Base-by-base conservation (phyloP, 2,329 filamentous ascomycete genomes). In the Periglandula ipomoeae region DNA sequence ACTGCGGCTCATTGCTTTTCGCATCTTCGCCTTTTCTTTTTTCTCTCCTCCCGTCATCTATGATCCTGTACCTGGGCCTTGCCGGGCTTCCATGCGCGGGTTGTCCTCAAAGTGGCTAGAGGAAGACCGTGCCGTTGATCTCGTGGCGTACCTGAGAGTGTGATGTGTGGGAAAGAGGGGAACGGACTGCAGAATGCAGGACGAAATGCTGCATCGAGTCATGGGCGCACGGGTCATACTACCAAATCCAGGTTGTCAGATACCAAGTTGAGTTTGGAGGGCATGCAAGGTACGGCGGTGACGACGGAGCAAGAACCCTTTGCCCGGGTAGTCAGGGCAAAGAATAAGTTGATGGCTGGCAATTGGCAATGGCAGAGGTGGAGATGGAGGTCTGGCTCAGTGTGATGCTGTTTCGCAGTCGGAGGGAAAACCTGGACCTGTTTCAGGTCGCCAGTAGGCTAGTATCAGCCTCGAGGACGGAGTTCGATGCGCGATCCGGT, bases 261-360 rank as follows among this genome's bases (percentile, higher is more conserved):
- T 45, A 8, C 30, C 8, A 24, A 44, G 23, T 24, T 20, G 9
- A 7, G 20, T n/a, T n/a, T 35, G 17, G 51, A 37, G 30, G 32
- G 44, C 44, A 55, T 54, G 56, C 55, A 54, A 58, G 53, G 58
- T 47, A 57, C 54, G 52, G 56, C 55, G 57, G 56, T 58, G 39
- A 49, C 19, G 4, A 22, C 19, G 30, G 30, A 32, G 30, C 30
- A 30, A 10, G 22, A 41, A 17, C 22, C 23, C 27, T 26, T 9
- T 13, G 7, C 26, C 13, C 35, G n/a, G 35, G 34, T 15, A 44
- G n/a, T 27, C 37, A 37, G 40, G 7, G 30, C 13, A 24, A 38
- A 24, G 17, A n/a, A 17, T 13, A 32, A 32, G 27, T 23, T 20
- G 10, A 42, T 42, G 17, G 39, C 20, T 23, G 39, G 39, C 8